phyloP scores from a whole-genome alignment of 2,329 filamentous ascomycete species.

The Pseudogymnoascus sp. region DNA sequence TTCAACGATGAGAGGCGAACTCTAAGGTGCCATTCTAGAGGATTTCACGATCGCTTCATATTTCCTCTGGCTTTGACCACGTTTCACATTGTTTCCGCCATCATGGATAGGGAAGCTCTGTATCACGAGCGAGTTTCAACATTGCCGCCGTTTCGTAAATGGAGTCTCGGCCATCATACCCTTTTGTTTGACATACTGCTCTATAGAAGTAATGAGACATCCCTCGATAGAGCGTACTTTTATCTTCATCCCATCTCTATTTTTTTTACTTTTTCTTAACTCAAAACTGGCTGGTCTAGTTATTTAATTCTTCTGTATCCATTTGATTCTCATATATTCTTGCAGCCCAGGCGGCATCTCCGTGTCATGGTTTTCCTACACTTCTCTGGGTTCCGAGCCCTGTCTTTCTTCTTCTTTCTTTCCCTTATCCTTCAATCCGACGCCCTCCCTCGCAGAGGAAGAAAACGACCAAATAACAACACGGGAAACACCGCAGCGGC shows the following conservation, averaged over 20 bases:
- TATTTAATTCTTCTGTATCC: not conserved
- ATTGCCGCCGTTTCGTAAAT: not conserved
- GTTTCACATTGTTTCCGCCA: not conserved
- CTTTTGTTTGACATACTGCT: not conserved
- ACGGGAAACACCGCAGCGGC: not conserved
- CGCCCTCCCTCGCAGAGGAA: not conserved
- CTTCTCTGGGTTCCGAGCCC: not conserved
- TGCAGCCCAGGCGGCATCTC: not conserved
- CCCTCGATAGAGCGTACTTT: not conserved
- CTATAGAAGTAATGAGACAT: not conserved
- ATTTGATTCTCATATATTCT: not conserved
- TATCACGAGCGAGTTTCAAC: not conserved
- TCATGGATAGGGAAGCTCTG: not conserved
- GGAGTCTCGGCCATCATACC: not conserved
- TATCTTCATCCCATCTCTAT: not conserved
- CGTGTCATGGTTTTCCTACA: not conserved
- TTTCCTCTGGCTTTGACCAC: not conserved
- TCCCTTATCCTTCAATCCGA: slow-evolving; percentile 2
- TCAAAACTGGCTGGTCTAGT: slow-evolving; percentile 2
- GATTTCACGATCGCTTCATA: not conserved
- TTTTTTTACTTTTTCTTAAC: not conserved
- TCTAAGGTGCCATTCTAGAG: too few relatives aligned
- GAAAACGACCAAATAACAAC: slow-evolving; percentile 1
- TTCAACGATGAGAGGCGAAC: not conserved
- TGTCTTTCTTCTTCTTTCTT: slow-evolving; percentile 1